phyloP scores from a whole-genome alignment of 225 moss, liverwort and hornwort genomes.

The Straminergon stramineum region DNA sequence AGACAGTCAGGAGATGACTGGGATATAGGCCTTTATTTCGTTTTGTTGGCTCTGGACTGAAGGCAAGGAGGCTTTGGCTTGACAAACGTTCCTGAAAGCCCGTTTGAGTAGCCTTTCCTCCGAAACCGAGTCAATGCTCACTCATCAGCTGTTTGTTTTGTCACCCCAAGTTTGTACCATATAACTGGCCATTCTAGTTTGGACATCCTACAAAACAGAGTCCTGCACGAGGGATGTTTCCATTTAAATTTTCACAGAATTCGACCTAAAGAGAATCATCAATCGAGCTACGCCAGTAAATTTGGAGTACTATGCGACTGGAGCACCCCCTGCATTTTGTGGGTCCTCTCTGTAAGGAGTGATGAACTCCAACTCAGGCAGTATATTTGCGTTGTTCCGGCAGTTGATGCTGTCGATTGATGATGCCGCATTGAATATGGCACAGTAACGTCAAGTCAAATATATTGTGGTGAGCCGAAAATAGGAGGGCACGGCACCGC shows the following conservation, averaged over 20 bases:
- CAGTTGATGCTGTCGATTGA: too few species aligned
- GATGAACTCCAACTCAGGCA: neutral
- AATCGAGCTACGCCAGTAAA: neutral
- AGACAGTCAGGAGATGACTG: neutral
- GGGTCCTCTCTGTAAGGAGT: neutral
- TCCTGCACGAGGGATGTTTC: neutral
- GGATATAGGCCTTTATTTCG: neutral
- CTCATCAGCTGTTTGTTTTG: neutral
- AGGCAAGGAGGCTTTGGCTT: neutral
- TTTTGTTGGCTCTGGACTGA: neutral
- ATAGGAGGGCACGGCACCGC: neutral
- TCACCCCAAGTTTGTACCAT: neutral
- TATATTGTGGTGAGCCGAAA: too few species aligned
- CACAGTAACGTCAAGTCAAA: too few species aligned
- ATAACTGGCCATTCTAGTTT: neutral
- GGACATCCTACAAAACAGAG: neutral
- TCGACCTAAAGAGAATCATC: neutral
- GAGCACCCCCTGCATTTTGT: neutral
- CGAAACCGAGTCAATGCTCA: neutral
- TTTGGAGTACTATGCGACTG: neutral
- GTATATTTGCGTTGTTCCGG: neutral
- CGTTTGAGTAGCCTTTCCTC: neutral
- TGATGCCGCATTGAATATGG: too few species aligned
- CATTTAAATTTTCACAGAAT: neutral
- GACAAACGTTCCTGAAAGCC: neutral